phyloP scores from a whole-genome alignment of 2,329 filamentous ascomycete genomes.

The Magnaporthiopsis poae region DNA sequence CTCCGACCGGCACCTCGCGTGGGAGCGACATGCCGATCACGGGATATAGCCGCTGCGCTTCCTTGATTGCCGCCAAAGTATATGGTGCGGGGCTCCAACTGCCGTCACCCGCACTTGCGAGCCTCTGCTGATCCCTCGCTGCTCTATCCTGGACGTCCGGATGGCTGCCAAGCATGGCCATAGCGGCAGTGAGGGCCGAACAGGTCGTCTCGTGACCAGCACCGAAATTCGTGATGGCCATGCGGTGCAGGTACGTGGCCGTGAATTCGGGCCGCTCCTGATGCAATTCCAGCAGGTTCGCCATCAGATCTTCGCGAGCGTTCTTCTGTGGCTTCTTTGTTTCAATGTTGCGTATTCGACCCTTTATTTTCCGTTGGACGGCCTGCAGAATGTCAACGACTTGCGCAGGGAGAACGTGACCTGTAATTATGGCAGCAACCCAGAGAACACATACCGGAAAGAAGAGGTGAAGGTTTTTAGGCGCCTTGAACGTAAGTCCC shows the following conservation, averaged over 20 bases:
- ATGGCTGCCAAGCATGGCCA: constrained; percentile 37
- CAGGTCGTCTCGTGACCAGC: constrained; percentile 47
- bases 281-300: constrained; percentile 38
- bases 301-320: constrained; percentile 30
- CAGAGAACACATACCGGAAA: constrained; percentile 32
- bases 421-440: not conserved
- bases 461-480: constrained; percentile 35
- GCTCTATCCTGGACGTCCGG: constrained; percentile 23
- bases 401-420: not conserved
- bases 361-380: constrained; percentile 15
- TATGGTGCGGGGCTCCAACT: constrained; percentile 20
- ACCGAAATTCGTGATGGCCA: constrained; percentile 46
- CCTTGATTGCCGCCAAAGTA: constrained; percentile 38
- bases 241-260: constrained; percentile 37
- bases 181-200: constrained; percentile 38
- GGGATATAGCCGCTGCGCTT: constrained; percentile 40
- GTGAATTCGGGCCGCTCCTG: constrained; percentile 35
- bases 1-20: constrained; percentile 31
- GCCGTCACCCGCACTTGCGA: constrained; percentile 18
- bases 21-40: constrained; percentile 43
- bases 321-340: constrained; percentile 17
- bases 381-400: constrained; percentile 17
- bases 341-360: constrained; percentile 3
- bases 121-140: not conserved
- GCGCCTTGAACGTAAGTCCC: constrained; percentile 35